Conservation (phyloP, 768 basidiomycete genomes). For the Tubosaeta brunneosetosa region DNA sequence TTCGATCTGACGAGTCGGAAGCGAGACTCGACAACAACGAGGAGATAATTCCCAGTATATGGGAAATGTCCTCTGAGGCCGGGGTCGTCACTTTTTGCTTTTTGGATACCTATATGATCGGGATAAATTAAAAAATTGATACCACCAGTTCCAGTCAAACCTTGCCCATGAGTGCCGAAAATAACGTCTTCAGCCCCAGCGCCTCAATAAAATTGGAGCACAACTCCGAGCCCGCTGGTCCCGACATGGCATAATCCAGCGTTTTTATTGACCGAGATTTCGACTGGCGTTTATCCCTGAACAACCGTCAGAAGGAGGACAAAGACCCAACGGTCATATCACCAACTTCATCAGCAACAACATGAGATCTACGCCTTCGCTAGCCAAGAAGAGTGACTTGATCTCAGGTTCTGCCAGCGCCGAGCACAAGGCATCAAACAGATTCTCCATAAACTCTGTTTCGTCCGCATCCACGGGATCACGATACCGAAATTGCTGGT, state of each 20-base stretch:
- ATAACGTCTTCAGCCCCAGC: conserved; percentile 83
- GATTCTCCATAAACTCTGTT: conserved; percentile 96
- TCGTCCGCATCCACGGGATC: conserved; percentile 89
- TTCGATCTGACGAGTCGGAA: conserved; percentile 75
- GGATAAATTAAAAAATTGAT: conserved; percentile 9
- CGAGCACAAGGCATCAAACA: conserved; percentile 89
- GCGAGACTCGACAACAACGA: conserved; percentile 85
- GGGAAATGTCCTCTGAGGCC: conserved; percentile 77
- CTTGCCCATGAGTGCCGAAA: conserved; percentile 93
- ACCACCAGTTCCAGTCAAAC: conserved; percentile 35
- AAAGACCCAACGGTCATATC: not conserved
- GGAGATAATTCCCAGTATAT: conserved; percentile 82
- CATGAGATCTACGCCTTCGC: conserved; percentile 96
- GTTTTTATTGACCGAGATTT: conserved; percentile 85
- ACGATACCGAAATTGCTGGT: conserved; percentile 78
- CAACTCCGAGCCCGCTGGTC: conserved; percentile 56
- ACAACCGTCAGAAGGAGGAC: not conserved
- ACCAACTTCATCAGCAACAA: conserved; percentile 94
- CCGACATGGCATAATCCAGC: conserved; percentile 86
- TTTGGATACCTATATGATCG: conserved; percentile 42
- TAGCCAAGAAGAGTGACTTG: conserved; percentile 79
- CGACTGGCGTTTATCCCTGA: conserved; percentile 78
- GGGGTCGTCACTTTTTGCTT: conserved; percentile 57
- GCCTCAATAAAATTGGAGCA: conserved; percentile 88
- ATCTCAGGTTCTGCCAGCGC: conserved; percentile 71